These are phyloP conservation scores for Suillus weaverae DNA, from an alignment of 768 basidiomycete genomes.

Conservation along the genomic window DNA sequence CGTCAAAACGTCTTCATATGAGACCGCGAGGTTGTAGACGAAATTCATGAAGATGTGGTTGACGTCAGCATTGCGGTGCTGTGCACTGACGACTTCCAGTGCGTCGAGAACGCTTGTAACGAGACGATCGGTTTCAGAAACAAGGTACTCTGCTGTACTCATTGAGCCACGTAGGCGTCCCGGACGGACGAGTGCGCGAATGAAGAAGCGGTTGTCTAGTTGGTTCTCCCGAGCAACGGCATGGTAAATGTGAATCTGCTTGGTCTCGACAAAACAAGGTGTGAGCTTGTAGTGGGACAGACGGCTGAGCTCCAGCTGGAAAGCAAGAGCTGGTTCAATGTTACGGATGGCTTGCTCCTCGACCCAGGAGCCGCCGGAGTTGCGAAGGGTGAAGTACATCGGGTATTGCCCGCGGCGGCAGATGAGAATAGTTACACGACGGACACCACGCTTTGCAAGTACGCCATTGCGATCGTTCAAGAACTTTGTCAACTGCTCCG, in stretches of 20 bases:
- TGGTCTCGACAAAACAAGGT: constrained; percentile 95
- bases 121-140: constrained; percentile 96
- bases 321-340: constrained; percentile 96
- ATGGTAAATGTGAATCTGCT: constrained; percentile 98
- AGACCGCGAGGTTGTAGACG: constrained; percentile 92
- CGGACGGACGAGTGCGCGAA: constrained; percentile 94
- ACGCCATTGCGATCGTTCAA: constrained; percentile 66
- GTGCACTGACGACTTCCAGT: constrained; percentile 88
- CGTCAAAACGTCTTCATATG: constrained; percentile 94
- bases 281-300: constrained; percentile 95
- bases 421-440: constrained; percentile 88
- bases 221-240: constrained; percentile 94
- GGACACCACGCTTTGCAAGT: constrained; percentile 76
- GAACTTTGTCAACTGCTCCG: constrained; percentile 66
- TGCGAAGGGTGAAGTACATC: constrained; percentile 89
- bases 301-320: constrained; percentile 95
- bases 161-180: constrained; percentile 90
- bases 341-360: constrained; percentile 98
- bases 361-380: constrained; percentile 70
- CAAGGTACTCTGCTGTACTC: constrained; percentile 96
- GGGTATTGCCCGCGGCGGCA: constrained; percentile 93
- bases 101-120: constrained; percentile 94
- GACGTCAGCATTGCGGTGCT: constrained; percentile 91
- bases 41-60: constrained; percentile 99
- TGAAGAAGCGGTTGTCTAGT: constrained; percentile 97